A percentile compares a stretch with the other conserved stretches of the same genome.
Conservation (phyloP, 108 stramenopile genomes). For the Cyclostephanos invisitatus region DNA sequence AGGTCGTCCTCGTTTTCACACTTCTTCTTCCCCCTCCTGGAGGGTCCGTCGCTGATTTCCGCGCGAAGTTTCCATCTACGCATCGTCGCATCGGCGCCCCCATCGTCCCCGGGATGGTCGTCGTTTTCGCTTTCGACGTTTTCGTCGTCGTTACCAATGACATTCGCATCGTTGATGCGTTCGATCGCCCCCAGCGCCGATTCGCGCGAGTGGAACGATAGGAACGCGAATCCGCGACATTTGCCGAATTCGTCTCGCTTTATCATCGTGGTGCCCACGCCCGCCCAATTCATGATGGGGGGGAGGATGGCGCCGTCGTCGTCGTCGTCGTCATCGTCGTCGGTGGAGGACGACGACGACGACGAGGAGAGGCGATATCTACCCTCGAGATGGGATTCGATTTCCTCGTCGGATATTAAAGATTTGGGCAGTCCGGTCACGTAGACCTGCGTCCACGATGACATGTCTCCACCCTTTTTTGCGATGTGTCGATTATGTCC, state of each 20-base stretch:
- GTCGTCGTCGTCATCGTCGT: neutral
- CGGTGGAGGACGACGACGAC: neutral
- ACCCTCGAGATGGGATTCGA: constrained; percentile 9
- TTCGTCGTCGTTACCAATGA: neutral
- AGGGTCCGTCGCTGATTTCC: constrained; percentile 13
- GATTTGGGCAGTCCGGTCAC: constrained; percentile 18
- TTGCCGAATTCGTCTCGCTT: constrained; percentile 23
- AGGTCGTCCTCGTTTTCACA: neutral
- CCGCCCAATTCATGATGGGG: constrained; percentile 11
- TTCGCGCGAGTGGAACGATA: constrained; percentile 23
- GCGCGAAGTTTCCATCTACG: neutral
- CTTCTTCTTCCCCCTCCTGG: neutral
- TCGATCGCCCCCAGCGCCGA: constrained; percentile 4
- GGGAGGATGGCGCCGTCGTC: neutral
- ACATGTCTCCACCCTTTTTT: too few species aligned
- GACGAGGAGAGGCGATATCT: neutral
- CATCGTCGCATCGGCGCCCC: neutral
- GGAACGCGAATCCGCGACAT: constrained; percentile 40
- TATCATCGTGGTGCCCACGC: constrained; percentile 27
- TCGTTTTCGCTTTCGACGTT: too few species aligned
- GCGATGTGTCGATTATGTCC: too few species aligned
- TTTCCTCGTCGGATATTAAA: constrained; percentile 29
- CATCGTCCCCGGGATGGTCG: too few species aligned
- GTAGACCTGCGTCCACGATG: constrained; percentile 44
- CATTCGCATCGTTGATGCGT: constrained; percentile 12